Conservation (phyloP, 108 stramenopile species). For the Thalassiosira profunda region DNA sequence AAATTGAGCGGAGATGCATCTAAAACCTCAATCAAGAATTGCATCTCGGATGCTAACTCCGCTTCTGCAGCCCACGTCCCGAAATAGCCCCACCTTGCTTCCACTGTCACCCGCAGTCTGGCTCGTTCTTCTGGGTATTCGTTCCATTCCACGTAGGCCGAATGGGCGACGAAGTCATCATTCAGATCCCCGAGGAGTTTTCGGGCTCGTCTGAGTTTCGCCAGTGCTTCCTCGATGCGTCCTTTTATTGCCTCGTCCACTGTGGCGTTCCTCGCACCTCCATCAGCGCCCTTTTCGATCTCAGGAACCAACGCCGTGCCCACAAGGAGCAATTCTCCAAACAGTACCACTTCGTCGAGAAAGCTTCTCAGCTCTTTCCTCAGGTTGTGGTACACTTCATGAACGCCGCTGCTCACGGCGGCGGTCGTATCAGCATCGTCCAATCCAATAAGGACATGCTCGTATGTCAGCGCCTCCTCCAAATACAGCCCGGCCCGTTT, state of each 20-base stretch:
- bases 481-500: constrained; percentile 26
- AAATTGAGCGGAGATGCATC: neutral
- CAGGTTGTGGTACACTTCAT: constrained; percentile 45
- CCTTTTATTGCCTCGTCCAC: neutral
- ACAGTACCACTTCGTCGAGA: constrained; percentile 42
- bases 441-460: constrained; percentile 39
- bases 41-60: constrained; percentile 22
- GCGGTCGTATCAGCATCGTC: constrained; percentile 15
- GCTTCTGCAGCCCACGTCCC: constrained; percentile 36
- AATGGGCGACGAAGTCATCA: constrained; percentile 42
- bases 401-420: constrained; percentile 19
- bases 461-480: constrained; percentile 3
- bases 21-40: constrained; percentile 22
- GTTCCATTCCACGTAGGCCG: constrained; percentile 35
- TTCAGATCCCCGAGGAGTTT: constrained; percentile 48
- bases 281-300: neutral
- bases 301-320: constrained; percentile 17
- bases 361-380: constrained; percentile 53
- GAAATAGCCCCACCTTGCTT: constrained; percentile 35
- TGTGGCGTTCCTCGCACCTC: neutral
- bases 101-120: constrained; percentile 6
- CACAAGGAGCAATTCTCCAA: constrained; percentile 34
- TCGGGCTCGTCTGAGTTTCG: constrained; percentile 14
- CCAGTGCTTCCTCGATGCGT: constrained; percentile 12
- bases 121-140: constrained; percentile 32